Percentiles rank a stretch among this genome's conserved stretches.
Conservation (phyloP, 306 rosid species). For the Gastrolobium bilobum region DNA sequence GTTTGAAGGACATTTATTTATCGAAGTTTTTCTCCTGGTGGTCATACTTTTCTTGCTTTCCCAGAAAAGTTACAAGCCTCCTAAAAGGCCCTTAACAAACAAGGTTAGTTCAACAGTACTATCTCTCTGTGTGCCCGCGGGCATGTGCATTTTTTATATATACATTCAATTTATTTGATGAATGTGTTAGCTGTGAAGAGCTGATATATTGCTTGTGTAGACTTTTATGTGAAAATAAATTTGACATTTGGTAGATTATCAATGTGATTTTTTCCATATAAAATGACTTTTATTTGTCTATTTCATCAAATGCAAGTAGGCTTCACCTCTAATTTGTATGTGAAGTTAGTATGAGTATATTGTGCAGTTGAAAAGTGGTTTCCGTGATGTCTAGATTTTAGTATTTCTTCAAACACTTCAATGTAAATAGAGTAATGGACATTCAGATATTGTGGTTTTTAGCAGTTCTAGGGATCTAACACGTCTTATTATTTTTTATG, state of each 20-base stretch:
- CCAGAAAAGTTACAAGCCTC: slow-evolving; percentile 98
- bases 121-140: neutral
- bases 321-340: neutral
- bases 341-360: slow-evolving; percentile 20
- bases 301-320: slow-evolving; percentile 29
- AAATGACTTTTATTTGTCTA: slow-evolving; percentile 32
- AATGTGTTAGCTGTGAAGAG: slow-evolving; percentile 27
- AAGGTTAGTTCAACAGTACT: slow-evolving; percentile 66
- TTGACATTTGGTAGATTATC: slow-evolving; percentile 13
- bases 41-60: slow-evolving; percentile 91
- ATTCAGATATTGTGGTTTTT: slow-evolving; percentile 38
- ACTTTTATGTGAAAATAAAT: slow-evolving; percentile 3
- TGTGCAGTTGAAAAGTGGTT: neutral
- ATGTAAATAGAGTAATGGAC: slow-evolving; percentile 18
- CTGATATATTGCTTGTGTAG: neutral
- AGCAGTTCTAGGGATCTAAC: slow-evolving; percentile 36
- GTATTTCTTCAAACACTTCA: neutral
- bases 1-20: slow-evolving; percentile 84
- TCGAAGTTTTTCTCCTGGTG: slow-evolving; percentile 81
- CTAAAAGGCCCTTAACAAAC: slow-evolving; percentile 86
- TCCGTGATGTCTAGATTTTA: slow-evolving; percentile 34
- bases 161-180: slow-evolving; percentile 6
- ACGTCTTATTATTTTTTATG: slow-evolving; percentile 10
- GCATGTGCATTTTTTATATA: neutral
- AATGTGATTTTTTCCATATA: neutral